These are phyloP conservation scores for Lophiostoma macrostomum DNA, from an alignment of 495 filamentous ascomycete genomes.

Conservation along the genomic window DNA sequence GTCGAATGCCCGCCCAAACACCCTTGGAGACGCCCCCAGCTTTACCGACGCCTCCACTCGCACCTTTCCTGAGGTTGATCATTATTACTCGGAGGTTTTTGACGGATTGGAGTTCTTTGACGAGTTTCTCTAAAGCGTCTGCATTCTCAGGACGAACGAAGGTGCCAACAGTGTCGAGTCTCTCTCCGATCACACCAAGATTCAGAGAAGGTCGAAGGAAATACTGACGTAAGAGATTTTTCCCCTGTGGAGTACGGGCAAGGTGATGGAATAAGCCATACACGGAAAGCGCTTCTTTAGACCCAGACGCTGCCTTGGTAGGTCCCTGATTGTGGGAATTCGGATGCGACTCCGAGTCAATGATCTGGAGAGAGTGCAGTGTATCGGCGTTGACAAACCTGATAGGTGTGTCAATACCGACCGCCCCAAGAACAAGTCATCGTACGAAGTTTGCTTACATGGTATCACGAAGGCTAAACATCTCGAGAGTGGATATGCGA, in stretches of 20 bases:
- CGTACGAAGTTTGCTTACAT: constrained; percentile 55
- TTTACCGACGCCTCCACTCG: constrained; percentile 60
- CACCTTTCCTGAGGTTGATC: constrained; percentile 70
- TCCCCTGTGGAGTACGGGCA: constrained; percentile 80
- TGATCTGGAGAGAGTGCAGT: constrained; percentile 76
- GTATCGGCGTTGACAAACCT: constrained; percentile 82
- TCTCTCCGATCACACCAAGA: constrained; percentile 64
- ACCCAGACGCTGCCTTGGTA: constrained; percentile 60
- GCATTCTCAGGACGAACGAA: constrained; percentile 71
- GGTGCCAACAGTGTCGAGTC: constrained; percentile 65
- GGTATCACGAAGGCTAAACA: constrained; percentile 70
- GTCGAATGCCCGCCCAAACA: constrained; percentile 61
- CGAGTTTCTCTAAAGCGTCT: constrained; percentile 53
- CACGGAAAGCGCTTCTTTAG: constrained; percentile 86
- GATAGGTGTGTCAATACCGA: background rate
- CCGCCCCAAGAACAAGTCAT: too few relatives aligned
- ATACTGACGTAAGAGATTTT: constrained; percentile 68
- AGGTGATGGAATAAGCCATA: constrained; percentile 78
- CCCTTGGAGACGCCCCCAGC: constrained; percentile 58
- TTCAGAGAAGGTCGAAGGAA: constrained; percentile 79
- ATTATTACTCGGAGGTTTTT: constrained; percentile 75
- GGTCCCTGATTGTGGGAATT: constrained; percentile 80
- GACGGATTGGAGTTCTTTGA: constrained; percentile 65
- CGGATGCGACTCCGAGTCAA: constrained; percentile 80
- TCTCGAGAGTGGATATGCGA: constrained; percentile 62